A percentile compares a stretch with the other conserved stretches of the same genome.
Conservation (phyloP, 805 yeast species). For the Yamadazyma philogaea region DNA sequence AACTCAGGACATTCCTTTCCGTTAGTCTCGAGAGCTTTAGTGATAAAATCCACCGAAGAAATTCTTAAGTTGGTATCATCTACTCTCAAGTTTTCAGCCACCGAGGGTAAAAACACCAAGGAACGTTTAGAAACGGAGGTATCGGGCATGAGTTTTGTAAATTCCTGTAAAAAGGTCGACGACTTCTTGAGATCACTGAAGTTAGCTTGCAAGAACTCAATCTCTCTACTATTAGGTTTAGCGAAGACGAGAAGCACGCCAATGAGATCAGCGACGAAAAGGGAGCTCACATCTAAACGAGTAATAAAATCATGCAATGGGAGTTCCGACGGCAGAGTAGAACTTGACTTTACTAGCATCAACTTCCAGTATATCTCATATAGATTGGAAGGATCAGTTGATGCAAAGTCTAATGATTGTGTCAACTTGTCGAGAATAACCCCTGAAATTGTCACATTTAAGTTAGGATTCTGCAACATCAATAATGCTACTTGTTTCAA, state of each 20-base stretch:
- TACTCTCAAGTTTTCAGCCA: conserved; percentile 9
- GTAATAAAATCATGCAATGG: conserved; percentile 4
- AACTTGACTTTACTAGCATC: conserved; percentile 4
- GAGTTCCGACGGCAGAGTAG: neutral
- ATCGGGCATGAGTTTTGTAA: neutral
- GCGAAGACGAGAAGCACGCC: conserved; percentile 7
- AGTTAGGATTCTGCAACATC: conserved; percentile 8
- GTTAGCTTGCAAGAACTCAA: conserved; percentile 4
- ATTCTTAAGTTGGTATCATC: conserved; percentile 36
- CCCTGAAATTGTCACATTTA: conserved; percentile 6
- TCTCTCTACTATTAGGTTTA: neutral
- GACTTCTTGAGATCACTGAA: conserved; percentile 11
- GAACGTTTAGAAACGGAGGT: neutral
- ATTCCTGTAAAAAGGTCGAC: conserved; percentile 9
- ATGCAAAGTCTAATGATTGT: conserved; percentile 1
- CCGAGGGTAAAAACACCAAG: neutral
- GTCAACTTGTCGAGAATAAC: neutral
- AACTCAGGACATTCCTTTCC: conserved; percentile 32
- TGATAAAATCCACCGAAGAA: conserved; percentile 49
- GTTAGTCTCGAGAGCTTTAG: conserved; percentile 22
- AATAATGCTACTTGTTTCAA: conserved; percentile 12
- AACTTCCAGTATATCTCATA: conserved; percentile 14
- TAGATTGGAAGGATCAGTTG: neutral
- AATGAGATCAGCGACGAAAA: conserved; percentile 11
- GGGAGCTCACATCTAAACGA: conserved; percentile 1